Evolutionary conservation across 768 basidiomycete species (phyloP).

Genomic region (Serendipita sp.): DNA sequence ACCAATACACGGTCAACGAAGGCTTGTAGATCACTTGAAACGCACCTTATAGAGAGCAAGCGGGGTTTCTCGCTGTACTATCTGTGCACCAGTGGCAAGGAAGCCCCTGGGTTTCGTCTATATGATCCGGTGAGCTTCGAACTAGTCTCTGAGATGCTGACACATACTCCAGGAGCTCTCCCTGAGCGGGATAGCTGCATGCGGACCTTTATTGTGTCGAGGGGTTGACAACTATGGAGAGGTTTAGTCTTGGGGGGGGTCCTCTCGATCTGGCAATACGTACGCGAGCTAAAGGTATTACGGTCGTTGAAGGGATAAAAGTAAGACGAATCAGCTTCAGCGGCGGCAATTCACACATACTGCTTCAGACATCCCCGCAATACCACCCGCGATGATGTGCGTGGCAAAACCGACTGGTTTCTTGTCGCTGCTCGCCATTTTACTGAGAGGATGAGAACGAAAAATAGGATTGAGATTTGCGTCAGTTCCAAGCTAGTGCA

Average conservation of each 20-base stretch:
- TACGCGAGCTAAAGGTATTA: neutral
- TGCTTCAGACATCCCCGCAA: constrained; percentile 88
- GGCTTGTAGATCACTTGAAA: neutral
- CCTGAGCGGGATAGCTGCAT: constrained; percentile 93
- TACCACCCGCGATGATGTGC: constrained; percentile 87
- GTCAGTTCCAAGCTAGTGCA: neutral
- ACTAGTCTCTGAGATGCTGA: neutral
- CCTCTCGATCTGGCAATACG: too few relatives aligned
- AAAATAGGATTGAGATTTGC: neutral
- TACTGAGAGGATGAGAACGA: neutral
- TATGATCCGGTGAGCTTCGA: neutral
- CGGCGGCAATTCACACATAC: constrained; percentile 28
- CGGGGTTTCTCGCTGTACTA: constrained; percentile 80
- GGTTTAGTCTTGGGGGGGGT: neutral
- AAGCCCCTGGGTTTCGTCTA: constrained; percentile 89
- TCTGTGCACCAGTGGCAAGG: constrained; percentile 76
- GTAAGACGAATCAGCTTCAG: neutral
- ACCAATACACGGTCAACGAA: neutral
- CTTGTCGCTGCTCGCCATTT: constrained; percentile 22
- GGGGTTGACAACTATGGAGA: constrained; percentile 72
- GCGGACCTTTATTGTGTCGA: constrained; percentile 99
- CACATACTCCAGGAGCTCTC: constrained; percentile 62
- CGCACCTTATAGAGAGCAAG: constrained; percentile 79
- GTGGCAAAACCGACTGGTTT: constrained; percentile 72
- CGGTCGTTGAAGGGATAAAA: constrained; percentile 8